Base-by-base conservation (phyloP, 352 stramenopile genomes). In the Phytophthora lateralis region DNA sequence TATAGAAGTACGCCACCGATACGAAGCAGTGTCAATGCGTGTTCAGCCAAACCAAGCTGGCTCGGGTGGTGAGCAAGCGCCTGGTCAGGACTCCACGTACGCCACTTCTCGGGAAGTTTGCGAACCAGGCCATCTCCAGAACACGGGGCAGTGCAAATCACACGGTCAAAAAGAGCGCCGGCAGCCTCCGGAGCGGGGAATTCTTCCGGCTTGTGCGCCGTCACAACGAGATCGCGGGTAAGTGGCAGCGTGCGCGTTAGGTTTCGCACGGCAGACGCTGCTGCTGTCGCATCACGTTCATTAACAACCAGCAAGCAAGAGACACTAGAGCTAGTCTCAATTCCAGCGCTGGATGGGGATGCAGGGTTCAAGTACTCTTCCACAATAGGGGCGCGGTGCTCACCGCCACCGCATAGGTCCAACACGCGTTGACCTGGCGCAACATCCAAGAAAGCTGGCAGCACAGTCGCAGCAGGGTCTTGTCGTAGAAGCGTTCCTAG, bases 381-480 rank as follows among this genome's bases (percentile, higher is more conserved):
- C 18, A 92, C 63, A 48, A 83, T 82, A 5, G 82, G 78, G 0
- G 82, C 81, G 43, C 79, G 81, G 59, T 90, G 73, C 55, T 92
- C 82, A 18, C 84, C 81, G 47, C 75, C 82, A 32, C 82, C 80
- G 32, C 82, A 90, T 18, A 93, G 70, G 68, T 93, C 80, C 7
- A 91, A 53, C 26, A 93, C 73, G 12, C 69, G 69, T 63, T 98
- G 78, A 45, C 95, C 76, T 4, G 86, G 87, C 58, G 95, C 57
- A 0, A 95, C 76, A 63, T 96, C 73, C 17, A 99, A 82, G 46
- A 99, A 97, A 37, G 96, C 74, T 3, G 97, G 95, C 4, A 98
- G 86, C 34, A 99, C 78, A 82, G 98, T 99, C 41, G 87, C 97
- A 27, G 96, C 95, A 8, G 97, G 82, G 63, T 99, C 98, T 60